Evolutionary conservation across 805 yeast genomes (phyloP).

Genomic region (Myxozyma monticola): DNA sequence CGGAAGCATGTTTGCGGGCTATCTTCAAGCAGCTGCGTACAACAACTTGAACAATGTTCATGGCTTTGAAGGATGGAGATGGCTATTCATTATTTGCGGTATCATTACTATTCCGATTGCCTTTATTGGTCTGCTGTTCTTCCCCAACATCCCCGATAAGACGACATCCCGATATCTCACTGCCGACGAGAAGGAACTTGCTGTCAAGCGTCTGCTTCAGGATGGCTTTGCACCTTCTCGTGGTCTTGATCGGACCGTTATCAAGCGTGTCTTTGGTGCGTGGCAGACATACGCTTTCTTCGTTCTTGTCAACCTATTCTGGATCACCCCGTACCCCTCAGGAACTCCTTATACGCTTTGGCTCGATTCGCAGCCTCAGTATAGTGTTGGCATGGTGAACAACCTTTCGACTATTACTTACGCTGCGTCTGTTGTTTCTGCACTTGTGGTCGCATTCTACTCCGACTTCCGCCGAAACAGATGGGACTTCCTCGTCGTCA

Average conservation of each 20-base stretch:
- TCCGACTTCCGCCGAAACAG: constrained; percentile 47
- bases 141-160: constrained; percentile 67
- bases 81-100: constrained; percentile 70
- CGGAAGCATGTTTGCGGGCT: constrained; percentile 59
- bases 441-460: constrained; percentile 28
- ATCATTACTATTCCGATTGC: constrained; percentile 59
- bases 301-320: constrained; percentile 13
- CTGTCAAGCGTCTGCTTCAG: constrained; percentile 45
- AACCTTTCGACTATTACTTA: constrained; percentile 59
- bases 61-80: constrained; percentile 67
- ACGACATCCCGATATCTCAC: constrained; percentile 54
- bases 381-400: constrained; percentile 36
- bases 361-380: constrained; percentile 9
- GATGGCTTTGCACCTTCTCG: constrained; percentile 23
- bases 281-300: constrained; percentile 25
- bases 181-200: constrained; percentile 56
- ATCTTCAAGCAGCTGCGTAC: constrained; percentile 41
- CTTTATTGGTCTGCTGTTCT: constrained; percentile 51
- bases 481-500: constrained; percentile 15
- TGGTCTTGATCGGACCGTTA: constrained; percentile 17
- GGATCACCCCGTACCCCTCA: constrained; percentile 29
- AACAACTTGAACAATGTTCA: constrained; percentile 48
- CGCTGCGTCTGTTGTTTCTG: constrained; percentile 54
- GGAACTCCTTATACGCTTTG: constrained; percentile 21
- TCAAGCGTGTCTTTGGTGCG: constrained; percentile 19